phyloP scores from a whole-genome alignment of 2,329 filamentous ascomycete species.

The Ceratocystis harringtonii region DNA sequence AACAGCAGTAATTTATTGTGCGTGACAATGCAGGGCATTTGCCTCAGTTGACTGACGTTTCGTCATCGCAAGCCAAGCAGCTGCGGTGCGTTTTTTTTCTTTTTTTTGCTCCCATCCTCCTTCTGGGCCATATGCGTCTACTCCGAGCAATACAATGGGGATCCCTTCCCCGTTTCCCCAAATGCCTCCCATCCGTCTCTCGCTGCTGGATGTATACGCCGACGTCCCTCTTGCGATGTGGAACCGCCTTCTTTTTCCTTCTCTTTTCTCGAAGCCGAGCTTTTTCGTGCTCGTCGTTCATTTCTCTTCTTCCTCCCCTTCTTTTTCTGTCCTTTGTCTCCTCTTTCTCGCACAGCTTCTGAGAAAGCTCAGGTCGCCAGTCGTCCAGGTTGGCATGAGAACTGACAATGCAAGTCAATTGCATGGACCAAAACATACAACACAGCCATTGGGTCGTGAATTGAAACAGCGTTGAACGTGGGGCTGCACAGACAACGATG shows the following conservation, averaged over 20 bases:
- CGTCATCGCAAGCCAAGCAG: background rate
- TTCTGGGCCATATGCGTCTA: too few relatives aligned
- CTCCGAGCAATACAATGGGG: background rate
- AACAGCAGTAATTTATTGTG: background rate
- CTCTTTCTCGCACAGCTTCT: background rate
- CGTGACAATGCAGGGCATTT: background rate
- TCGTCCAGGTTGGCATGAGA: conserved; percentile 1
- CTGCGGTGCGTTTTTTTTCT: background rate
- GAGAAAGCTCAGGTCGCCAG: background rate
- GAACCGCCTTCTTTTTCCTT: background rate
- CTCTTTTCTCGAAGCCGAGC: background rate
- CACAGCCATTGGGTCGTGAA: conserved; percentile 4
- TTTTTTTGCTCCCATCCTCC: too few relatives aligned
- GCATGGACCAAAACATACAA: conserved; percentile 1
- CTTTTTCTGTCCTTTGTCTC: background rate
- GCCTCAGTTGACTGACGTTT: background rate
- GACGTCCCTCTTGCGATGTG: background rate
- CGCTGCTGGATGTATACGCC: background rate
- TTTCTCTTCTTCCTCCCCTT: background rate
- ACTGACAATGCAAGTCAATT: conserved; percentile 6
- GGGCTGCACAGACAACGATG: background rate
- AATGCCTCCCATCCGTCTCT: background rate
- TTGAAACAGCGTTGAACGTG: conserved; percentile 4
- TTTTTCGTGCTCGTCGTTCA: background rate
- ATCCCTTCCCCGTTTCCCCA: background rate